phyloP scores from a whole-genome alignment of 1,139 yeast genomes.

The Suhomyces taliae region DNA sequence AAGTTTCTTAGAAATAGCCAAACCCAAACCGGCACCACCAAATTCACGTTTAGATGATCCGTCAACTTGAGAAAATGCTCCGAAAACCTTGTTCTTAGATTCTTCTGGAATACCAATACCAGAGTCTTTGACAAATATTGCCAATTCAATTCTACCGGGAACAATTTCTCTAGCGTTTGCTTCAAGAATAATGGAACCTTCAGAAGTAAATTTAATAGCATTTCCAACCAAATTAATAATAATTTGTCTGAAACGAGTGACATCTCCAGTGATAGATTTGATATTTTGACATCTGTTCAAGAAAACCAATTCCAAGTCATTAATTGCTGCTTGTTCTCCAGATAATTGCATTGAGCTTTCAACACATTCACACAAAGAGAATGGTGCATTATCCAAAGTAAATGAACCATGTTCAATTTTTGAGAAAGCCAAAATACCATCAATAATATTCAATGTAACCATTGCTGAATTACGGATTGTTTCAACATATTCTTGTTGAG shows the following conservation, averaged over 20 bases:
- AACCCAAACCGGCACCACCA: constrained; percentile 64
- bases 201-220: constrained; percentile 55
- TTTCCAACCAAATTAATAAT: constrained; percentile 57
- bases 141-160: constrained; percentile 42
- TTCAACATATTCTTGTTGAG: constrained; percentile 56
- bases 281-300: constrained; percentile 45
- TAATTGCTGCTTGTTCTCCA: constrained; percentile 52
- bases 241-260: constrained; percentile 53
- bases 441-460: constrained; percentile 55
- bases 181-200: constrained; percentile 48
- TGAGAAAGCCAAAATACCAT: constrained; percentile 57
- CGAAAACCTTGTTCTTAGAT: constrained; percentile 50
- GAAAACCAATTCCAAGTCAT: constrained; percentile 49
- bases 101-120: constrained; percentile 63
- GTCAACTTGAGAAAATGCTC: constrained; percentile 62
- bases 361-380: constrained; percentile 50
- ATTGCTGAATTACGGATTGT: constrained; percentile 53
- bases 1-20: constrained; percentile 58
- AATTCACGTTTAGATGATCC: constrained; percentile 56
- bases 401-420: constrained; percentile 59
- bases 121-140: constrained; percentile 50
- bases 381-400: constrained; percentile 47
- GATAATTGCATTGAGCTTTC: constrained; percentile 54
- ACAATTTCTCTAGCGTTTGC: constrained; percentile 30
- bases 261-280: constrained; percentile 50